These are phyloP conservation scores for Lactifluus subvellereus DNA, from an alignment of 768 basidiomycete genomes.

Conservation along the genomic window DNA sequence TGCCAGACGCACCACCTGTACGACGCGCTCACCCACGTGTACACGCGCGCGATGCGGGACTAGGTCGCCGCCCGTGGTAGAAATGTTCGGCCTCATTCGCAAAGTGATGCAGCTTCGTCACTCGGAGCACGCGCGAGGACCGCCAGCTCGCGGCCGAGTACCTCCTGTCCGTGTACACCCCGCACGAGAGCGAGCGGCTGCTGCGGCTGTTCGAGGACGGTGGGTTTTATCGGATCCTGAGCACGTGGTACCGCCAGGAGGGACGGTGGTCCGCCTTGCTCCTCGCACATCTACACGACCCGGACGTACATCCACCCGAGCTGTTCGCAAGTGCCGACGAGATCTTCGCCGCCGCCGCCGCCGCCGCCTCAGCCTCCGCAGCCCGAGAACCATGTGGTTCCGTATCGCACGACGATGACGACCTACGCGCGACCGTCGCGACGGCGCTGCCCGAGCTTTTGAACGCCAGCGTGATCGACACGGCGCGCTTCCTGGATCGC, in stretches of 20 bases:
- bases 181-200: slow-evolving; percentile 67
- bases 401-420: slow-evolving; percentile 56
- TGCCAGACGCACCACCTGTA: slow-evolving; percentile 82
- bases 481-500: slow-evolving; percentile 33
- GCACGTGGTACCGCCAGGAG: slow-evolving; percentile 73
- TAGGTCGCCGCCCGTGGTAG: slow-evolving; percentile 87
- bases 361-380: no score
- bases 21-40: slow-evolving; percentile 92
- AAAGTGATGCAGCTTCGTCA: slow-evolving; percentile 52
- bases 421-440: slow-evolving; percentile 41
- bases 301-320: slow-evolving; percentile 50
- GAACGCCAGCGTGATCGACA: slow-evolving; percentile 48
- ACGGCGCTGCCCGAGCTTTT: slow-evolving; percentile 63
- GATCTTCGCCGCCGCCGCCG: slow-evolving; percentile 43
- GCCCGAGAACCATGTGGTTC: slow-evolving; percentile 41
- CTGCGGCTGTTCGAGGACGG: slow-evolving; percentile 68
- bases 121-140: slow-evolving; percentile 74
- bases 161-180: slow-evolving; percentile 85
- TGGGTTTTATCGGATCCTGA: slow-evolving; percentile 87
- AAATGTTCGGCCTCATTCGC: slow-evolving; percentile 72
- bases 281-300: slow-evolving; percentile 69
- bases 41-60: slow-evolving; percentile 82
- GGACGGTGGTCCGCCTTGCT: slow-evolving; percentile 70
- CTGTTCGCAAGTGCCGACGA: slow-evolving; percentile 64
- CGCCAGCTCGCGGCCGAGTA: slow-evolving; percentile 93